Evolutionary conservation across 73 alveolate genomes (phyloP), one percentile per base, ranked within the genome.

Genomic region (Effrenium voratum): DNA sequence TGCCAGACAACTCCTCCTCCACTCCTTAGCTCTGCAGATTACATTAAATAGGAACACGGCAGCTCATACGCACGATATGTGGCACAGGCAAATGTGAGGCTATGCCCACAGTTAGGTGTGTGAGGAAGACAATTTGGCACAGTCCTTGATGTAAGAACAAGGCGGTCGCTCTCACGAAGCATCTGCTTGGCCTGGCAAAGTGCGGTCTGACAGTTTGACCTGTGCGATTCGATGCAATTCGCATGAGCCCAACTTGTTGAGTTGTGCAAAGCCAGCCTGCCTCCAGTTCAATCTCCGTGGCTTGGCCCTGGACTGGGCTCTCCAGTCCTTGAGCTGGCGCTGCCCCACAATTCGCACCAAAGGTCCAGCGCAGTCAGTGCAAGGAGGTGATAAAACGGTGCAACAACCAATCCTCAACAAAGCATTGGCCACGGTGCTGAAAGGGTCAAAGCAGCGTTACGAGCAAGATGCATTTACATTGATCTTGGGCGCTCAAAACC

Each of bases 291-390:
- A 91, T 91, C 47, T 91, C 98, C 2, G 98, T 73, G 30, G 98
- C 98, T 66, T 91, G 98, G 24, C 98, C 98, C 40, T 72, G 98
- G 12, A 91, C 90, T 38, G 98, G 98, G 46, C 98, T 91, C 28
- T 70, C 98, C 46, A 91, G 63, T 73, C 98, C 98, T 91, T 63
- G 44, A 28, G 22, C 41, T 24, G n/a, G n/a, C n/a, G n/a, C n/a
- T n/a, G n/a, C n/a, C n/a, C n/a, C n/a, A n/a, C n/a, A n/a, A n/a
- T n/a, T n/a, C n/a, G n/a, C n/a, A n/a, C n/a, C n/a, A n/a, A n/a
- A n/a, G n/a, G n/a, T n/a, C n/a, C n/a, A n/a, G n/a, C n/a, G n/a
- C n/a, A n/a, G n/a, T n/a, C n/a, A n/a, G n/a, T n/a, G n/a, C n/a
- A n/a, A n/a, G n/a, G n/a, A n/a, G n/a, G n/a, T n/a, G n/a, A n/a